Evolutionary conservation across 805 yeast genomes (phyloP), one percentile per base, ranked within the genome.

Genomic region (Starmera dryadoides): DNA sequence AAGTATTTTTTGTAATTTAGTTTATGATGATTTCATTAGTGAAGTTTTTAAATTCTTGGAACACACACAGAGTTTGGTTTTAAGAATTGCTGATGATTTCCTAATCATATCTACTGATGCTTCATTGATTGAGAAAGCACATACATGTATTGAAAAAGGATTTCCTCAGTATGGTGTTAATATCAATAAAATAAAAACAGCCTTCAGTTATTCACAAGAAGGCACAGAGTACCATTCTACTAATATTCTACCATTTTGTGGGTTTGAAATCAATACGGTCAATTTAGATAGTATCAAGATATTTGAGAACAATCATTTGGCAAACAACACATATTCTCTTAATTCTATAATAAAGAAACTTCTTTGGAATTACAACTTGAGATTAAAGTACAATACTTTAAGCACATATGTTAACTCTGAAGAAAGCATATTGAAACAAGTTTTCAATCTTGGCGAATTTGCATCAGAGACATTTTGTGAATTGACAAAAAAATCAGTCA

Each of bases 51-150:
- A 52, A 12, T 50, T 53, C 30, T 30, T 55, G n/a, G 28, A 44
- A 1, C 37, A 44, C 3, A 42, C 48, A 6, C 49, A 58, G 3
- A 59, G 71, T 14, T 42, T 70, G 2, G 54, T 86, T 2, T 41
- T 86, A 7, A 60, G 96, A 38, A 57, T 86, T 17, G 95, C 87
- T 0, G 98, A 89, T 59, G 98, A 89, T 55, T 89, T 89, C 50
- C 54, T 89, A 21, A 65, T 86, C n/a, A 59, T 89, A 0, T 71
- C 93, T 0, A 64, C 77, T 0, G 53, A 66, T 28, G 21, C 48
- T 10, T 37, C 42, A 0, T 49, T 55, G 10, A 67, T 78, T 0
- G 32, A 41, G 2, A 40, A 39, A 3, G 55, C 70, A 31, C 48
- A 55, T 34, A 42, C 41, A 2, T 18, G 56, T 7, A 62, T 71